Evolutionary conservation across 140 eudicot species (phyloP), one percentile per base, ranked within the genome.

Genomic region (Senecio squalidus): DNA sequence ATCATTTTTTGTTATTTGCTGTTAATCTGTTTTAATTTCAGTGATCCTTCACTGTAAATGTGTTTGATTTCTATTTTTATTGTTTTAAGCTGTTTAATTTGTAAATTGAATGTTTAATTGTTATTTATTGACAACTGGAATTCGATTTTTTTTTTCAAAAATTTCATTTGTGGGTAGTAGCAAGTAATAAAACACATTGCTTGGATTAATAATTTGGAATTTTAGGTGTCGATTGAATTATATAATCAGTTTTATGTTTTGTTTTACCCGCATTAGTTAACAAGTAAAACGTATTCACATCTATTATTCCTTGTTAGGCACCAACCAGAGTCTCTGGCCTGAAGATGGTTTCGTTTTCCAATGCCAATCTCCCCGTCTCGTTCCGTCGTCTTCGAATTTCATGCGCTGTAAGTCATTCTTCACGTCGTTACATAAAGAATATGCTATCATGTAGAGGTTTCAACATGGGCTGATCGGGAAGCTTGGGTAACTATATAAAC

Each of bases 311-410:
- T n/a, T n/a, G n/a, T n/a, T n/a, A 72, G 77, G 72, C 72, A 36
- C 47, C 77, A 46, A 72, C 67, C 25, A 72, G 60, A 49, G 27
- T 72, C 67, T 72, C 77, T 63, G 72, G 77, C 20, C 4, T 57
- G 23, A 64, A 72, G 52, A 56, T 72, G 77, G 77, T 56, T 47
- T 72, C 77, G 39, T 63, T 64, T 27, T 55, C 72, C 61, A 57
- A 23, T 45, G 43, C 27, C 76, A 71, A 44, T 46, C 71, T 62
- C 46, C 71, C 77, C 0, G 15, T 71, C 20, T 71, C 70, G 5
- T 63, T 63, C 39, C 77, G 66, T 20, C 60, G 66, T 66, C 77
- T 71, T 46, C 71, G 55, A 15, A 38, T 71, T 55, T 71, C 77
- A 21, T 71, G 77, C 48, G 77, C 77, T 46, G 77, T 71, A 71